Base-by-base conservation (phyloP, 2,329 filamentous ascomycete species). In the Xylaria sp. region DNA sequence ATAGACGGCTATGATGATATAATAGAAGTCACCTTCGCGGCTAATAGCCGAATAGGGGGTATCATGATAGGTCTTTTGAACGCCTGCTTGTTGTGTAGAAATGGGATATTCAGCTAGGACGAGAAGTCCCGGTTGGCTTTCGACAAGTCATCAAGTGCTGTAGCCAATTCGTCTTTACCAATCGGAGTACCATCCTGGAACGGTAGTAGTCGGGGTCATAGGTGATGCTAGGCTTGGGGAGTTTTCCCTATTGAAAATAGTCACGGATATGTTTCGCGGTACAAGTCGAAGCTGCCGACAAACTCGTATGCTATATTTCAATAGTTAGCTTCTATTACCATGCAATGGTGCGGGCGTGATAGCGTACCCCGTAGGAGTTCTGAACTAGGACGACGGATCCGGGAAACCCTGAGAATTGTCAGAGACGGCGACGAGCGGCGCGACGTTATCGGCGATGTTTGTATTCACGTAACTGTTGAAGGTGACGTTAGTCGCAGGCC, bases 341-440 rank as follows among this genome's bases (percentile, higher is more conserved):
- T 58, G 7, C 1, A 25, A 18, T 3, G 1, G 3, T 15, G 41
- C 15, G 5, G 15, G 62, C 8, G 43, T 39, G 10, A 15, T 28
- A 39, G 77, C 83, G 77, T 79, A 85, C 85, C 4, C 86, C 86
- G 49, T 84, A 87, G 0, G 83, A 83, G 54, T 86, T 83, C 72
- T 86, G 84, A 13, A 83, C 79, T 31, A 88, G 74, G 6, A 88
- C 77, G 0, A 81, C 79, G 0, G 84, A 86, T 15, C 80, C 81
- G 0, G 79, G 79, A 60, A 87, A 87, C 0, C 80, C 3, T 69
- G 64, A 1, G 78, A 74, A 54, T 80, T 80, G 23, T 73, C 73
- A 1, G 64, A 64, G 0, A 79, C 79, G 46, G 77, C 79, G 12
- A 76, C 62, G 5, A 79, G 71, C 0, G 80, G 79, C 8, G 79